phyloP scores from a whole-genome alignment of 2,329 filamentous ascomycete species.

The Trichoderma harzianum region DNA sequence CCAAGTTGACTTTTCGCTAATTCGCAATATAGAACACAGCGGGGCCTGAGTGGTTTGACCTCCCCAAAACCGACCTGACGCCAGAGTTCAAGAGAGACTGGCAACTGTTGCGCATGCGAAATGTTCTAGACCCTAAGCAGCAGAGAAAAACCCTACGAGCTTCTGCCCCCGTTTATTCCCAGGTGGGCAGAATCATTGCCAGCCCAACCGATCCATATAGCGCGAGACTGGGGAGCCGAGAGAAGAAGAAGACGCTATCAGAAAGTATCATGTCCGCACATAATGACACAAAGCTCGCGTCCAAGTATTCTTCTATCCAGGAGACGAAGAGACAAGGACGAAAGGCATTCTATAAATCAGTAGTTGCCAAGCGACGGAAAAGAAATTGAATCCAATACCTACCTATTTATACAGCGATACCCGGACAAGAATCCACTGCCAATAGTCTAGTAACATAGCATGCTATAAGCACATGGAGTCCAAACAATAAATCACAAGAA shows the following conservation, averaged over 20 bases:
- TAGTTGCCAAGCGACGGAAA: constrained; percentile 50
- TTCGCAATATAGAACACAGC: constrained; percentile 52
- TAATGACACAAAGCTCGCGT: constrained; percentile 68
- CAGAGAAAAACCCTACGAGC: constrained; percentile 85
- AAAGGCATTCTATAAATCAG: constrained; percentile 81
- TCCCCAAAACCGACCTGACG: constrained; percentile 80
- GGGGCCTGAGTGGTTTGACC: constrained; percentile 80
- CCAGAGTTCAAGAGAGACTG: constrained; percentile 84
- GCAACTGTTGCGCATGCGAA: constrained; percentile 84
- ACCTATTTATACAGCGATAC: background rate
- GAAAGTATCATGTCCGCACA: constrained; percentile 66
- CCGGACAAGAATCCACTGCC: background rate
- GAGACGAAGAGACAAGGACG: constrained; percentile 79
- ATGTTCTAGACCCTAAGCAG: constrained; percentile 83
- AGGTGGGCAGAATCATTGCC: constrained; percentile 84
- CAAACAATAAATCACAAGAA: background rate
- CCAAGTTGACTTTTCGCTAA: constrained; percentile 20
- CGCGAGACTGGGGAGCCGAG: constrained; percentile 76
- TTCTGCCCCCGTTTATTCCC: constrained; percentile 70
- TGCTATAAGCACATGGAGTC: background rate
- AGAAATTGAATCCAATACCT: constrained; percentile 7
- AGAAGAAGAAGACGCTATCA: constrained; percentile 81
- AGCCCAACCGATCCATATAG: constrained; percentile 86
- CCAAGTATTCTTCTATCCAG: constrained; percentile 85
- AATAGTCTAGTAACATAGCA: background rate